Evolutionary conservation across 2,329 filamentous ascomycete genomes (phyloP).

Genomic region (Calonectria honghensis): DNA sequence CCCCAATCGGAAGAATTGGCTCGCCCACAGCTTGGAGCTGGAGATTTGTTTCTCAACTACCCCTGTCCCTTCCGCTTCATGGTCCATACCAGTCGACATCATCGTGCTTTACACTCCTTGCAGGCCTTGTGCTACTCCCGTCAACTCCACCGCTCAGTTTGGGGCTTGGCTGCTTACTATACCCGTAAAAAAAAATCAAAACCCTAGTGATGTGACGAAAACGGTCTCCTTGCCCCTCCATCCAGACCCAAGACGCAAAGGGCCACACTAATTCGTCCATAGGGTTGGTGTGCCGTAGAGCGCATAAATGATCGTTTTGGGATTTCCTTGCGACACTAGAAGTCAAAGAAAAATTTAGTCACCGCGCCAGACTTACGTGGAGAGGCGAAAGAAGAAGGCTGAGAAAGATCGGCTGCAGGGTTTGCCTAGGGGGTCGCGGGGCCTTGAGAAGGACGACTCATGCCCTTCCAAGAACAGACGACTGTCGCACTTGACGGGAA

Average conservation of each 20-base stretch:
- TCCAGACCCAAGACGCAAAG: slow-evolving; percentile 15
- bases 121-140: slow-evolving; percentile 40
- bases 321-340: slow-evolving; percentile 26
- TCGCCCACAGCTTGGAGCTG: slow-evolving; percentile 48
- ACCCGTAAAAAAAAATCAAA: slow-evolving; percentile 29
- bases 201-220: slow-evolving; percentile 16
- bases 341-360: slow-evolving; percentile 5
- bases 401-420: slow-evolving; percentile 38
- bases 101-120: slow-evolving; percentile 44
- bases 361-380: neutral
- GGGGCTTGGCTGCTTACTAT: slow-evolving; percentile 32
- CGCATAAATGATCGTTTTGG: slow-evolving; percentile 6
- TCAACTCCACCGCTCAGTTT: slow-evolving; percentile 39
- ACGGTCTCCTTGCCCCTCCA: slow-evolving; percentile 12
- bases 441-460: slow-evolving; percentile 32
- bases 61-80: slow-evolving; percentile 42
- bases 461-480: slow-evolving; percentile 32
- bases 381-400: slow-evolving; percentile 23
- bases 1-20: slow-evolving; percentile 58
- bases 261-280: slow-evolving; percentile 8
- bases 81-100: slow-evolving; percentile 51
- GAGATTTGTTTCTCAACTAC: slow-evolving; percentile 39
- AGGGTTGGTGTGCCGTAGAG: neutral
- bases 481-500: slow-evolving; percentile 40
- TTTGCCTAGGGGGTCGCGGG: slow-evolving; percentile 26